Conservation (phyloP, 257 asterid species). For the Plantago elongata region DNA sequence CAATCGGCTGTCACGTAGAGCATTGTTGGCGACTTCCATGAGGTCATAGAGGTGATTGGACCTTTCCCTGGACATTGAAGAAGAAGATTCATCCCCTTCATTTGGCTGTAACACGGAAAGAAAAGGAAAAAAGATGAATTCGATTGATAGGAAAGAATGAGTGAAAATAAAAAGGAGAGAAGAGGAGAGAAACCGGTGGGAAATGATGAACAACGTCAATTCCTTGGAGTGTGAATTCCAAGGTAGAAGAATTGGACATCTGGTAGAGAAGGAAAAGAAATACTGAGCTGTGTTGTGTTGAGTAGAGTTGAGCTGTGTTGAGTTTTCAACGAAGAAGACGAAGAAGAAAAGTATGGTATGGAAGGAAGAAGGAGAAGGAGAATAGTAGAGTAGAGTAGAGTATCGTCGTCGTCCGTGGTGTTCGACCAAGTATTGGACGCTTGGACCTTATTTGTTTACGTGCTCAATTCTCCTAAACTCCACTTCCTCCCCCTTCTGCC, state of each 20-base stretch:
- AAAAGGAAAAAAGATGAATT: neutral
- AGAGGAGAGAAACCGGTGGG: slow-evolving; percentile 46
- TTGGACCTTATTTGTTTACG: slow-evolving; percentile 85
- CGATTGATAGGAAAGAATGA: neutral
- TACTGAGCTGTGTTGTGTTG: slow-evolving; percentile 3
- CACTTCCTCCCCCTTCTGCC: too few relatives aligned
- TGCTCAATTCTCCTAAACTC: slow-evolving; percentile 15
- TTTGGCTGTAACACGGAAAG: slow-evolving; percentile 31
- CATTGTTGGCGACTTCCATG: slow-evolving; percentile 60
- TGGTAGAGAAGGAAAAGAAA: neutral
- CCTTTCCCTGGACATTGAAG: slow-evolving; percentile 65
- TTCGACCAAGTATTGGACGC: slow-evolving; percentile 39
- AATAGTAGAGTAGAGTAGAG: neutral
- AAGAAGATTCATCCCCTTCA: slow-evolving; percentile 36
- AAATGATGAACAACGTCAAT: slow-evolving; percentile 61
- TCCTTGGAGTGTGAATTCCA: slow-evolving; percentile 57
- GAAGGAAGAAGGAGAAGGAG: slow-evolving; percentile 24
- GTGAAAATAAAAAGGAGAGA: neutral
- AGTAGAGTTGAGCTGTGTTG: neutral
- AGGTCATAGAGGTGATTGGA: slow-evolving; percentile 47
- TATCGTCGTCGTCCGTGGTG: slow-evolving; percentile 55
- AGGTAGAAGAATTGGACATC: slow-evolving; percentile 40
- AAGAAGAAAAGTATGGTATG: too few relatives aligned
- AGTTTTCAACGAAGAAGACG: slow-evolving; percentile 4
- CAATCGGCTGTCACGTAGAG: slow-evolving; percentile 58